These are phyloP conservation scores for Parascedosporium putredinis DNA, from an alignment of 2,329 filamentous ascomycete genomes.

Conservation along the genomic window DNA sequence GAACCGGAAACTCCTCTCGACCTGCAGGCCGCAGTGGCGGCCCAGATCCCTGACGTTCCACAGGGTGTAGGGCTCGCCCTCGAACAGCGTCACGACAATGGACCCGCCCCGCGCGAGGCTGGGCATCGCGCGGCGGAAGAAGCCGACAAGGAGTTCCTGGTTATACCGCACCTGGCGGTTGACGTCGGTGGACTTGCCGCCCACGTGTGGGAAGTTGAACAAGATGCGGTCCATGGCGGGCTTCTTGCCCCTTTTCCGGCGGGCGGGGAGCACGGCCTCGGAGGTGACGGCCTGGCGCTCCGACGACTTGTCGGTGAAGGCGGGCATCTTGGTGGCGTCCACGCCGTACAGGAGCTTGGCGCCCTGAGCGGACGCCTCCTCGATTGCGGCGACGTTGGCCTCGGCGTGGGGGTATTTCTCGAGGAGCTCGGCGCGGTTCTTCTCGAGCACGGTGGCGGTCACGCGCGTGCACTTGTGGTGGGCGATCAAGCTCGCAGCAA, in stretches of 20 bases:
- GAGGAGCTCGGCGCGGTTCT: conserved; percentile 41
- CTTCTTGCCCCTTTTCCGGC: background rate
- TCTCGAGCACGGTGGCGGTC: conserved; percentile 61
- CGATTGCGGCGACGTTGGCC: conserved; percentile 45
- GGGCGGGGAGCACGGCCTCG: conserved; percentile 13
- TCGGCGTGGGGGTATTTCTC: conserved; percentile 66
- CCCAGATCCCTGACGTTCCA: conserved; percentile 91
- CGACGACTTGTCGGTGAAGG: conserved; percentile 26
- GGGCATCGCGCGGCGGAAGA: conserved; percentile 47
- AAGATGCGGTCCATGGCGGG: conserved; percentile 57
- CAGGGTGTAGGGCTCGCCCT: conserved; percentile 85
- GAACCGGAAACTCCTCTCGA: conserved; percentile 62
- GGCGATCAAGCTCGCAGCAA: conserved; percentile 54
- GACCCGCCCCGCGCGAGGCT: conserved; percentile 39
- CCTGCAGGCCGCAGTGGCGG: conserved; percentile 62
- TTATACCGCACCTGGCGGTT: conserved; percentile 92
- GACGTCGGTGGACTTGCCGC: conserved; percentile 83
- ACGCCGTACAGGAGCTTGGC: conserved; percentile 47
- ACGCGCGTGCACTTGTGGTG: conserved; percentile 57
- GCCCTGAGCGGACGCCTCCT: conserved; percentile 15
- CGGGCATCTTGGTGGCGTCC: conserved; percentile 54
- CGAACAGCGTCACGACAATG: conserved; percentile 81
- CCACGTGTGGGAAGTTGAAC: conserved; percentile 97
- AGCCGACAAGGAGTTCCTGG: conserved; percentile 64
- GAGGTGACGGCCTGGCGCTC: conserved; percentile 11